Base-by-base conservation (phyloP, 2,329 filamentous ascomycete species). In the Exophiala alcalophila region DNA sequence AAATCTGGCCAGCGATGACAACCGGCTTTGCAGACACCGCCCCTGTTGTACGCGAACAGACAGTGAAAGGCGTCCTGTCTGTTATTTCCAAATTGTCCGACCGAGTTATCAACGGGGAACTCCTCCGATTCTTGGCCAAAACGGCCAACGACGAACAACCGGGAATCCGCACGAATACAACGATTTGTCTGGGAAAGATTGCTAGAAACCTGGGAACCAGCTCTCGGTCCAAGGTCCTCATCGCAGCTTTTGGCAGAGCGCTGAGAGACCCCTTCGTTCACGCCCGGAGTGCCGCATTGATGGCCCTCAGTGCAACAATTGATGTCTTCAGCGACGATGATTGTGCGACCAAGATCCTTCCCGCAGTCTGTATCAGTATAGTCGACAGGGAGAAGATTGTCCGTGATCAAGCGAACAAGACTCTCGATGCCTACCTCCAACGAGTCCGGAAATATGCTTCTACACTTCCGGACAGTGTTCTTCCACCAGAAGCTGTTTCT, bases 91-190 rank as follows among this genome's bases (percentile, higher is more conserved):
- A 98, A 65, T 74, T 98, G 0, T 94, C 89, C 1, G 92, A 98
- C 58, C 81, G 92, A 25, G 86, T 86, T 5, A 83, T 97, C 56
- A 98, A 98, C 55, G 91, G 92, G 40, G 92, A 98, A 56, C 74
- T 98, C 8, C 71, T 98, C 15, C 86, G 85, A 57, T 84, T 94
- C 59, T 75, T 98, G 19, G 92, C 92, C 29, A 96, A 94, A 64
- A 96, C 91, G 1, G 89, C 92, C 31, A 98, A 97, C 57, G 92
- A 98, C 51, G 92, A 97, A 57, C 91, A 98, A 59, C 89, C 92
- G 1, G 92, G 92, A 1, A 98, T 98, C 53, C 80, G 92, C 49
- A 98, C 92, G 6, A 98, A 98, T 62, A 98, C 92, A 0, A 98
- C 92, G 1, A 98, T 98, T 42, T 97, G 91, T 61, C 69, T 98